Base-by-base conservation (phyloP, 2,329 filamentous ascomycete genomes). In the Colletotrichum sp. region DNA sequence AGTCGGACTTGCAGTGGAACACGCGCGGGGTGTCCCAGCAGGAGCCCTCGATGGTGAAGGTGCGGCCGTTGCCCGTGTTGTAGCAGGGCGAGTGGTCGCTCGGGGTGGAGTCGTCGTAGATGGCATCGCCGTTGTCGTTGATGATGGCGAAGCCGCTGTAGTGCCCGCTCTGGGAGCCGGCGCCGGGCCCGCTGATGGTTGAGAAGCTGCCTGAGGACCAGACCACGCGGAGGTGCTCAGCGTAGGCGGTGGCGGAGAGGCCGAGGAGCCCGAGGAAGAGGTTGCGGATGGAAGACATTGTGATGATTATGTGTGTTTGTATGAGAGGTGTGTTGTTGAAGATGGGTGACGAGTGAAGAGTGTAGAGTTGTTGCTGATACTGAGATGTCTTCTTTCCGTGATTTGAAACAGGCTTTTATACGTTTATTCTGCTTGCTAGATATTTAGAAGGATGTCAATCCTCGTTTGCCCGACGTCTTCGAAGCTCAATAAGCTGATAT, bases 201-300 rank as follows among this genome's bases (percentile, higher is more conserved):
- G 36, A 30, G 57, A 65, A 71, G 39, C n/a, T 24, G 28, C 68
- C 68, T 1, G 68, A 55, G 12, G 68, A 65, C 57, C 57, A 71
- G 59, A 65, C 68, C n/a, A 71, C 68, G 26, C 68, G 68, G 21
- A 71, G 68, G 16, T 71, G 68, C 36, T 71, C 68, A 21, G 59
- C 57, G 39, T 65, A 65, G 7, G 59, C 7, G 21, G 21, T 64
- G 28, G 59, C 36, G 15, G 28, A 21, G 68, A 71, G 16, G 68
- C 26, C 1, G 16, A 49, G 32, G 36, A 71, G 59, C 10, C 59
- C 68, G 36, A 71, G 26, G 68, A 64, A 32, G 21, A 36, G 12
- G 36, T 26, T 49, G 28, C 39, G 36, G 39, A 65, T 12, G 36
- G 59, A 65, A 24, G 34, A 71, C 59, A 62, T 62, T 62, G 28